phyloP scores from a whole-genome alignment of 768 basidiomycete genomes.

The Scleroderma bovista region DNA sequence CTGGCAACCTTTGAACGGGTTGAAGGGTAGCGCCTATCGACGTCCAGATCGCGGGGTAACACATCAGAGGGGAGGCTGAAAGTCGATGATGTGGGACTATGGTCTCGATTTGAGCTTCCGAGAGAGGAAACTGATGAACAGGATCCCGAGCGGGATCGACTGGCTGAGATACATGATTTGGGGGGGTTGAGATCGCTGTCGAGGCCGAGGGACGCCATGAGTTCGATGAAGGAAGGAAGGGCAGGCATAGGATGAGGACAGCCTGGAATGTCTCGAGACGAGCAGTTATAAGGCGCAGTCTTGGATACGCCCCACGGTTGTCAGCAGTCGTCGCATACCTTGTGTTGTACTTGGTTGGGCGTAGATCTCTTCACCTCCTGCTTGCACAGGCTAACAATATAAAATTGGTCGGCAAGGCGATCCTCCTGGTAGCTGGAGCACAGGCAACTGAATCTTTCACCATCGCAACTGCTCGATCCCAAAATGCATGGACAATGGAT shows the following conservation, averaged over 20 bases:
- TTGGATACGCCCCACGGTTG: conserved; percentile 36
- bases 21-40: conserved; percentile 22
- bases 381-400: conserved; percentile 30
- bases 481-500: too few relatives aligned
- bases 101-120: conserved; percentile 30
- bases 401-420: conserved; percentile 62
- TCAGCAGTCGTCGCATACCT: conserved; percentile 29
- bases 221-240: conserved; percentile 83
- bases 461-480: too few relatives aligned
- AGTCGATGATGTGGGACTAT: conserved; percentile 29
- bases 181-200: conserved; percentile 40
- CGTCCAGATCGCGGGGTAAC: conserved; percentile 23
- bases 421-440: too few relatives aligned
- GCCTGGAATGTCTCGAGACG: conserved; percentile 10
- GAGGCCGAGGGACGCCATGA: conserved; percentile 79
- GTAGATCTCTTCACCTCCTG: conserved; percentile 12
- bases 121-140: conserved; percentile 45
- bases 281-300: conserved; percentile 22
- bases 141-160: conserved; percentile 34
- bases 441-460: too few relatives aligned
- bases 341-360: not conserved
- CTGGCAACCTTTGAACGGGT: conserved; percentile 24
- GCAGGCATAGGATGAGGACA: conserved; percentile 49
- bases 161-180: conserved; percentile 15
- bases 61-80: conserved; percentile 30